Conservation (phyloP, 371 early-diverging fungal genomes). For the Umbelopsis sp. region DNA sequence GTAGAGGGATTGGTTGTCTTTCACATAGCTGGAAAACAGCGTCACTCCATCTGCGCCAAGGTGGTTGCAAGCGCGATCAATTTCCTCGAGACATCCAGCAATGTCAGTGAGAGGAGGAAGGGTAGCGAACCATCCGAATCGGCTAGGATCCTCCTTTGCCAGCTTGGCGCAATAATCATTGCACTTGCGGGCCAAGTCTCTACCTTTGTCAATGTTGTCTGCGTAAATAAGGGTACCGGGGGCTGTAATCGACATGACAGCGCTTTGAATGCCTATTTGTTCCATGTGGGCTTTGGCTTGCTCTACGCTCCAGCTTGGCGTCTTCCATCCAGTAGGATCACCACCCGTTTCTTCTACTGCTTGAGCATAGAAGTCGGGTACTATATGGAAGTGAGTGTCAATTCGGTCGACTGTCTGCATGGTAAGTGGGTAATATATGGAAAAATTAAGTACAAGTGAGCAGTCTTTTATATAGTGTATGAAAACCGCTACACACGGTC, state of each 20-base stretch:
- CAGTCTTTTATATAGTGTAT: no score
- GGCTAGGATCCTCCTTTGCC: not conserved
- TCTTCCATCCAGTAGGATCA: conserved; percentile 19
- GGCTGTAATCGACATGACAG: conserved; percentile 19
- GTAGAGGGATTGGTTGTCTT: not conserved
- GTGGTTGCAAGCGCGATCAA: conserved; percentile 18
- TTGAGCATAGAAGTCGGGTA: conserved; percentile 13
- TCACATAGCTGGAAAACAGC: conserved; percentile 8
- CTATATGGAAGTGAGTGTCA: conserved; percentile 21
- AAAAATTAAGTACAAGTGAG: no score
- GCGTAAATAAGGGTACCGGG: conserved; percentile 16
- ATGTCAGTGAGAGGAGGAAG: conserved; percentile 20
- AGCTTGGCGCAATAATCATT: not conserved
- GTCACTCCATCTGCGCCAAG: conserved; percentile 16
- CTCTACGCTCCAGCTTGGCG: conserved; percentile 17
- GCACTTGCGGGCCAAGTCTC: not conserved
- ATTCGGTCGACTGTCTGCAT: not conserved
- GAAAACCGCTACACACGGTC: no score
- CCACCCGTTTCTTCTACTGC: conserved; percentile 21
- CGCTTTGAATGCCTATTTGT: not conserved
- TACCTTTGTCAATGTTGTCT: not conserved
- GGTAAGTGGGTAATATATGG: no score
- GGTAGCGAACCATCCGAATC: conserved; percentile 16
- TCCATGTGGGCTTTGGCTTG: conserved; percentile 17
- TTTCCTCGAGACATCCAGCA: conserved; percentile 20